A percentile compares a stretch with the other conserved stretches of the same genome.
Conservation (phyloP, 2,329 filamentous ascomycete species). For the Botrytis tulipae region DNA sequence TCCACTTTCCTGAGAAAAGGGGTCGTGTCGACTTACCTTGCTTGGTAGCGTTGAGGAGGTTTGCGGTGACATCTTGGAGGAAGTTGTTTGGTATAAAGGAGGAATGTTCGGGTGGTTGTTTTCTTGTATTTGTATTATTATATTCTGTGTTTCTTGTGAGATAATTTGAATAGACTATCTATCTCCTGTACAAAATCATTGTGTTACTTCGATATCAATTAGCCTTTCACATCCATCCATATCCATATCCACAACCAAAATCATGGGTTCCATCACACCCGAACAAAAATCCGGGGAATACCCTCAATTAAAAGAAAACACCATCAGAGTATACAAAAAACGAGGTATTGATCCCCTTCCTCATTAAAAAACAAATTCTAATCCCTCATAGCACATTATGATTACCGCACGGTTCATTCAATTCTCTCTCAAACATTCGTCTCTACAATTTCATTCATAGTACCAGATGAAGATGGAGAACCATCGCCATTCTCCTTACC, state of each 20-base stretch:
- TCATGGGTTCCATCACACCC: background rate
- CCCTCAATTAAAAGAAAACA: conserved; percentile 4
- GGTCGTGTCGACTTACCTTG: conserved; percentile 7
- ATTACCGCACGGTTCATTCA: background rate
- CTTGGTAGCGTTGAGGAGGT: background rate
- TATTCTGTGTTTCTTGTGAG: background rate
- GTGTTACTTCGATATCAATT: background rate
- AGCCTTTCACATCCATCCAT: background rate
- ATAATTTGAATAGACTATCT: background rate
- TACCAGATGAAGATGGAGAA: conserved; percentile 6
- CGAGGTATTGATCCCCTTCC: background rate
- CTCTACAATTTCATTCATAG: conserved; percentile 45
- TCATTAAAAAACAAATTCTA: background rate
- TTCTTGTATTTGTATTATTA: background rate
- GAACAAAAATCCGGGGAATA: background rate
- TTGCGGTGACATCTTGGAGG: background rate
- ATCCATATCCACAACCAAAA: background rate
- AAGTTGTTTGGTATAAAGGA: background rate
- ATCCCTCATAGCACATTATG: background rate
- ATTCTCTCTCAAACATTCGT: conserved; percentile 36
- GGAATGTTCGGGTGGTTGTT: background rate
- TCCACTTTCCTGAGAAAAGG: background rate
- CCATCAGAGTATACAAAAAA: conserved; percentile 3
- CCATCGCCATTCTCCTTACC: background rate
- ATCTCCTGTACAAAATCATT: background rate